A percentile compares a stretch with the other conserved stretches of the same genome.
phyloP scores from a whole-genome alignment of 73 alveolate species.

The Paramecium bursaria region DNA sequence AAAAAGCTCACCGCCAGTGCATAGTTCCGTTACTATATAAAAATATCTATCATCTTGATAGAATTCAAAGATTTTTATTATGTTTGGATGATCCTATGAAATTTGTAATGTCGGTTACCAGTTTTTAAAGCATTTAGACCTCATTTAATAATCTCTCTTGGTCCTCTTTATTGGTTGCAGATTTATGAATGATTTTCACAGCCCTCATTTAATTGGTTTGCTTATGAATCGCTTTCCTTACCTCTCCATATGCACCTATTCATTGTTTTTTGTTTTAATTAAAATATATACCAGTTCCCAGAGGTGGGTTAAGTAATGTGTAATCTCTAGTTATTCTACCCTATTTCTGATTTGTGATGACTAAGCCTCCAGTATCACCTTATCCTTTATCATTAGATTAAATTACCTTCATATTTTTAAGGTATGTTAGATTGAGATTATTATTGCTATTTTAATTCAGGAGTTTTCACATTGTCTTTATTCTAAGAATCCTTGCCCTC shows the following conservation, averaged over 20 bases:
- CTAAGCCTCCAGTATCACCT: slow-evolving; percentile 55
- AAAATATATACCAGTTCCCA: slow-evolving; percentile 68
- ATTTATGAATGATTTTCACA: slow-evolving; percentile 68
- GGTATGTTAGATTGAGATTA: too few species aligned
- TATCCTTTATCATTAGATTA: too few species aligned
- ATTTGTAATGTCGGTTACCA: background rate
- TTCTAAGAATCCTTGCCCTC: too few species aligned
- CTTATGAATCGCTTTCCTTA: slow-evolving; percentile 79
- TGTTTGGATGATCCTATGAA: slow-evolving; percentile 91
- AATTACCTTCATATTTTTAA: too few species aligned
- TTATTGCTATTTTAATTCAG: too few species aligned
- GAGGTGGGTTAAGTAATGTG: slow-evolving; percentile 65
- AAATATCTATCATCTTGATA: slow-evolving; percentile 90
- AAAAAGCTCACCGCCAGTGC: slow-evolving; percentile 96
- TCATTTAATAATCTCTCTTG: slow-evolving; percentile 49
- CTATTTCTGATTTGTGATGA: slow-evolving; percentile 38
- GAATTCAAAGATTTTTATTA: slow-evolving; percentile 93
- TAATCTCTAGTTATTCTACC: slow-evolving; percentile 67
- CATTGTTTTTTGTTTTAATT: background rate
- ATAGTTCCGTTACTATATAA: slow-evolving; percentile 92
- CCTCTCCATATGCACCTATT: slow-evolving; percentile 85
- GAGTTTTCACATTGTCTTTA: too few species aligned
- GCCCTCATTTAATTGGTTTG: slow-evolving; percentile 79
- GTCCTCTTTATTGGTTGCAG: background rate
- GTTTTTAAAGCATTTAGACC: slow-evolving; percentile 33